These are phyloP conservation scores for Corchorus olitorius DNA, from an alignment of 345 rosid species.

Conservation along the genomic window DNA sequence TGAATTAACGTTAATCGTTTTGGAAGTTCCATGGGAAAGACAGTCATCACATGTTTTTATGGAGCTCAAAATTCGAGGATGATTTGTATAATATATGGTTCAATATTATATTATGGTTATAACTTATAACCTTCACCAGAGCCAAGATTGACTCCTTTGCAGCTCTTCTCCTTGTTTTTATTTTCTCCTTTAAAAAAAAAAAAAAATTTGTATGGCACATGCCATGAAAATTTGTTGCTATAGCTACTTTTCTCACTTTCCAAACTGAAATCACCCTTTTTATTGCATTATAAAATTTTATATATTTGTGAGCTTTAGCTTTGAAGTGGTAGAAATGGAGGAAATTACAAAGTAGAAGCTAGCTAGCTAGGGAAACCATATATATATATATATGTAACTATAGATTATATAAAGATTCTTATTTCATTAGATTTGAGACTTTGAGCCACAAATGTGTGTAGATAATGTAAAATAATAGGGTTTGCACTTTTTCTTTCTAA, in stretches of 20 bases:
- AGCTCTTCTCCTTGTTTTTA: background rate
- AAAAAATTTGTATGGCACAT: background rate
- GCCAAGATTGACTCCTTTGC: background rate
- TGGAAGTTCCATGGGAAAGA: background rate
- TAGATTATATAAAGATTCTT: too few species aligned
- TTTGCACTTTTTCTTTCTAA: too few species aligned
- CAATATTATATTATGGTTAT: too few species aligned
- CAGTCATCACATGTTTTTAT: background rate
- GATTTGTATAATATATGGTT: background rate
- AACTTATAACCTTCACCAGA: background rate
- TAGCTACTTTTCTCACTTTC: background rate
- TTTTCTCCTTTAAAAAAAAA: background rate
- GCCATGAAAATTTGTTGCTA: background rate
- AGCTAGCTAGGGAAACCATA: too few species aligned
- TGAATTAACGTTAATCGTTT: background rate
- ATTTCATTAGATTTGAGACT: too few species aligned
- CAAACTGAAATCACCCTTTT: background rate
- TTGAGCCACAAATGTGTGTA: too few species aligned
- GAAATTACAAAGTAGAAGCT: background rate
- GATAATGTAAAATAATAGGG: too few species aligned
- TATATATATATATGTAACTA: too few species aligned
- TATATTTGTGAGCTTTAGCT: background rate
- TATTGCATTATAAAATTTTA: background rate
- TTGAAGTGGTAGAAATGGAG: conserved; percentile 1
- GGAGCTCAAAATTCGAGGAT: background rate